Conservation (phyloP, 2,329 filamentous ascomycete species). For the Trichoderma sp. region DNA sequence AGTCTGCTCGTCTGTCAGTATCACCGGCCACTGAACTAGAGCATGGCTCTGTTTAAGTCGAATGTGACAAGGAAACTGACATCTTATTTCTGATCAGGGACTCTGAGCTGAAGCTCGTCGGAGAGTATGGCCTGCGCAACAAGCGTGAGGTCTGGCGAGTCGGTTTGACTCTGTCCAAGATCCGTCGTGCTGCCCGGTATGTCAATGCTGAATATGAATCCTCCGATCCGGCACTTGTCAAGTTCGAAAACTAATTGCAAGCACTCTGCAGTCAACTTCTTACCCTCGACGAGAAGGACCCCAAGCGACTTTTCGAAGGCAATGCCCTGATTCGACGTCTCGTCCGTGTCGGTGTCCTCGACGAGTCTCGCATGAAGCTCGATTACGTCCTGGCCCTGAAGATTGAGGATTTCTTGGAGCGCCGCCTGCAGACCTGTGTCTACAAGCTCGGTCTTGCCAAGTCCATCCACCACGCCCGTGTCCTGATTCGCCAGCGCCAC, state of each 20-base stretch:
- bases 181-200: constrained; percentile 99
- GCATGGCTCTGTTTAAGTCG: constrained; percentile 98
- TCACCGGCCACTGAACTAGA: constrained; percentile 95
- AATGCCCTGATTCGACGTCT: constrained; percentile 99
- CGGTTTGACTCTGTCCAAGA: constrained; percentile 99
- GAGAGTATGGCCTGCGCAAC: constrained; percentile 99
- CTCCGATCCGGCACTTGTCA: no score
- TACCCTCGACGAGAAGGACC: constrained; percentile 99
- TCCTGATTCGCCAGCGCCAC: constrained; percentile 99
- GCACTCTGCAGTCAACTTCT: constrained; percentile 81
- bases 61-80: constrained; percentile 74
- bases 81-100: constrained; percentile 68
- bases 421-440: constrained; percentile 98
- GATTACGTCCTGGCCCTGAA: constrained; percentile 99
- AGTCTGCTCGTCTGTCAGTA: constrained; percentile 99
- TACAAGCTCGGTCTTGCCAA: constrained; percentile 99
- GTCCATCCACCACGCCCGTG: constrained; percentile 99
- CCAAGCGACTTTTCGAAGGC: constrained; percentile 99
- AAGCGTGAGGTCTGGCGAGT: constrained; percentile 99
- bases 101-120: constrained; percentile 98
- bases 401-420: constrained; percentile 99
- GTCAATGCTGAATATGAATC: constrained; percentile 28
- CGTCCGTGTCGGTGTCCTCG: constrained; percentile 98
- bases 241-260: neutral
- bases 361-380: constrained; percentile 99